A percentile compares a stretch with the other conserved stretches of the same genome.
phyloP scores from a whole-genome alignment of 2,329 filamentous ascomycete species.

The Neonectria sp. region DNA sequence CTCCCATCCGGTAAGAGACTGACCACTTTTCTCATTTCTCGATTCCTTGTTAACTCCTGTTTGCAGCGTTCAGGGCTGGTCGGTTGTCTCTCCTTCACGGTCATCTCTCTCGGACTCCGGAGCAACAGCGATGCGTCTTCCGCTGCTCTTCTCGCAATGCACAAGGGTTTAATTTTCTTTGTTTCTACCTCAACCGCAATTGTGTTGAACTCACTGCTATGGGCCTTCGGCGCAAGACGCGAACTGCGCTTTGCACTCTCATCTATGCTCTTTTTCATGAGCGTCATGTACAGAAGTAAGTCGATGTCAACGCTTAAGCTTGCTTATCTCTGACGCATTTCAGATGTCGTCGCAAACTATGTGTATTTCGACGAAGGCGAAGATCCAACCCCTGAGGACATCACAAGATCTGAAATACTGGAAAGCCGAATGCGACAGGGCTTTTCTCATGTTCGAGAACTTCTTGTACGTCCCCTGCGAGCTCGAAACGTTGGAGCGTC shows the following conservation, averaged over 20 bases:
- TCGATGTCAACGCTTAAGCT: neutral
- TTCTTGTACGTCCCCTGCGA: conserved; percentile 57
- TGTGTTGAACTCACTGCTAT: conserved; percentile 71
- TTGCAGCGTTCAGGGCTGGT: conserved; percentile 69
- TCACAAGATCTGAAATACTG: conserved; percentile 69
- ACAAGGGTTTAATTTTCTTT: conserved; percentile 66
- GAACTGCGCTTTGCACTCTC: conserved; percentile 70
- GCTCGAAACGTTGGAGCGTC: neutral
- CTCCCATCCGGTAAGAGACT: conserved; percentile 62
- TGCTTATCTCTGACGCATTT: conserved; percentile 12
- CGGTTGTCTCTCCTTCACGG: conserved; percentile 70
- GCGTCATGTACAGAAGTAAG: conserved; percentile 69
- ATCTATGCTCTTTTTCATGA: conserved; percentile 71
- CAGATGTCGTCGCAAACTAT: conserved; percentile 68
- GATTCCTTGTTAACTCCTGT: conserved; percentile 26
- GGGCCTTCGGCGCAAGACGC: conserved; percentile 74
- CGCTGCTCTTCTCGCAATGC: conserved; percentile 59
- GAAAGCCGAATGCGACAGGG: conserved; percentile 73
- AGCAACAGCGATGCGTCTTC: conserved; percentile 52
- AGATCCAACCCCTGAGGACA: conserved; percentile 65
- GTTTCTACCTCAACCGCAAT: conserved; percentile 68
- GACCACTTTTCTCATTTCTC: too few species aligned
- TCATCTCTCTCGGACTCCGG: conserved; percentile 64
- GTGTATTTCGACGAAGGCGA: conserved; percentile 71
- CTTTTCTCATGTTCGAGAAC: conserved; percentile 70